Percentiles rank a stretch among this genome's conserved stretches.
phyloP scores from a whole-genome alignment of 768 basidiomycete species.

The Termitomyces titanicus region DNA sequence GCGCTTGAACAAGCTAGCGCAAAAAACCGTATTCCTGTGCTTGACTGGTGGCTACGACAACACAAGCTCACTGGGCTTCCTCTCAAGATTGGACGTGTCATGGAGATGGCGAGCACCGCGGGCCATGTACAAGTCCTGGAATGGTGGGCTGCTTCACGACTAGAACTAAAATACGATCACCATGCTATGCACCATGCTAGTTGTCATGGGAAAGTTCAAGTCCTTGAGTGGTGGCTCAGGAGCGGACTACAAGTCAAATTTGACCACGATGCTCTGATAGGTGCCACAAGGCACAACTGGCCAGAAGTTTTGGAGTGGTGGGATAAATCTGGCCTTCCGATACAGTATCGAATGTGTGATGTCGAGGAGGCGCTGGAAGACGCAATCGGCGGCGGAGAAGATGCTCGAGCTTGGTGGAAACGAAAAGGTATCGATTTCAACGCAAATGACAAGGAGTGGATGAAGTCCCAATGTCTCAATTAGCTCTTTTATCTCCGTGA shows the following conservation, averaged over 20 bases:
- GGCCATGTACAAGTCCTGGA: constrained; percentile 74
- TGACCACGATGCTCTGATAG: constrained; percentile 75
- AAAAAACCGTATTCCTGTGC: constrained; percentile 69
- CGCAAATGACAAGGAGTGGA: constrained; percentile 85
- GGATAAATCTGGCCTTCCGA: constrained; percentile 72
- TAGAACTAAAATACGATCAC: constrained; percentile 77
- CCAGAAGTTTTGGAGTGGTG: constrained; percentile 88
- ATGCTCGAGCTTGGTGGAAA: constrained; percentile 78
- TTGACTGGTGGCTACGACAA: constrained; percentile 82
- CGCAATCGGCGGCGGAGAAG: constrained; percentile 75
- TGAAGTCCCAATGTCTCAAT: constrained; percentile 76
- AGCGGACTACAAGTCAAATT: constrained; percentile 76
- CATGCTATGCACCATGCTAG: constrained; percentile 77
- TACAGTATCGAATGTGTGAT: constrained; percentile 88
- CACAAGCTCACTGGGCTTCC: constrained; percentile 44
- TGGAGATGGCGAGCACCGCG: constrained; percentile 82
- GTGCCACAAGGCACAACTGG: constrained; percentile 79
- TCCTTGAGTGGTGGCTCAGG: constrained; percentile 80
- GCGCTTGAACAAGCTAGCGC: constrained; percentile 78
- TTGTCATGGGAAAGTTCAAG: constrained; percentile 75
- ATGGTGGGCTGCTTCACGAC: constrained; percentile 81
- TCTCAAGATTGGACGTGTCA: constrained; percentile 79
- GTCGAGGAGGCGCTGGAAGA: constrained; percentile 91
- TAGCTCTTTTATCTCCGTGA: constrained; percentile 26
- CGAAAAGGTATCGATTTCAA: constrained; percentile 79